Evolutionary conservation across 352 stramenopile species (phyloP).

Genomic region (Phytophthora meadii): DNA sequence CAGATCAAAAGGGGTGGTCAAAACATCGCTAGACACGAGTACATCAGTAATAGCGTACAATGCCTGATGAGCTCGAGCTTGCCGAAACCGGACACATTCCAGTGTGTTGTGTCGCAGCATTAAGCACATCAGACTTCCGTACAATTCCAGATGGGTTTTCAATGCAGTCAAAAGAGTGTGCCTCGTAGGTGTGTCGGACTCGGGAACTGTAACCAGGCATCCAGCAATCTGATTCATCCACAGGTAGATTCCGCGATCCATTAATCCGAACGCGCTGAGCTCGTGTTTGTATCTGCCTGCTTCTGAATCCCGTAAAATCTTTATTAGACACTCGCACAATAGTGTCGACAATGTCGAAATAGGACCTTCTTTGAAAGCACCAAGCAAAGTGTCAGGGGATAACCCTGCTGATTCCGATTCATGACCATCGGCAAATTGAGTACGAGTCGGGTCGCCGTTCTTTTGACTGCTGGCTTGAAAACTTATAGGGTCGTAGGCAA

Average conservation of each 20-base stretch:
- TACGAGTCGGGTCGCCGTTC: not conserved
- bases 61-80: slow-evolving; percentile 59
- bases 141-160: slow-evolving; percentile 48
- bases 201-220: slow-evolving; percentile 34
- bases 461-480: not conserved
- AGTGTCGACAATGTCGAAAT: slow-evolving; percentile 40
- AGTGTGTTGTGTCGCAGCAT: slow-evolving; percentile 62
- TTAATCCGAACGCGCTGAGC: slow-evolving; percentile 61
- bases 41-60: slow-evolving; percentile 64
- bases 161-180: slow-evolving; percentile 37
- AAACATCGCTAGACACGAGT: slow-evolving; percentile 38
- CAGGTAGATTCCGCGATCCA: slow-evolving; percentile 69
- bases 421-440: not conserved
- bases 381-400: slow-evolving; percentile 11
- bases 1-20: slow-evolving; percentile 26
- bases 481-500: slow-evolving; percentile 42
- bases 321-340: slow-evolving; percentile 68
- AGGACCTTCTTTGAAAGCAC: slow-evolving; percentile 4
- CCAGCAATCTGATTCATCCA: slow-evolving; percentile 61
- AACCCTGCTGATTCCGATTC: not conserved
- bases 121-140: slow-evolving; percentile 45
- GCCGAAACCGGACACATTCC: slow-evolving; percentile 59
- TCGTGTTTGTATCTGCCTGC: slow-evolving; percentile 49
- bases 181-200: slow-evolving; percentile 4
- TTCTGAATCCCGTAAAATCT: slow-evolving; percentile 57